Base-by-base conservation (phyloP, 495 filamentous ascomycete species). In the Hypoxylon fuscum region DNA sequence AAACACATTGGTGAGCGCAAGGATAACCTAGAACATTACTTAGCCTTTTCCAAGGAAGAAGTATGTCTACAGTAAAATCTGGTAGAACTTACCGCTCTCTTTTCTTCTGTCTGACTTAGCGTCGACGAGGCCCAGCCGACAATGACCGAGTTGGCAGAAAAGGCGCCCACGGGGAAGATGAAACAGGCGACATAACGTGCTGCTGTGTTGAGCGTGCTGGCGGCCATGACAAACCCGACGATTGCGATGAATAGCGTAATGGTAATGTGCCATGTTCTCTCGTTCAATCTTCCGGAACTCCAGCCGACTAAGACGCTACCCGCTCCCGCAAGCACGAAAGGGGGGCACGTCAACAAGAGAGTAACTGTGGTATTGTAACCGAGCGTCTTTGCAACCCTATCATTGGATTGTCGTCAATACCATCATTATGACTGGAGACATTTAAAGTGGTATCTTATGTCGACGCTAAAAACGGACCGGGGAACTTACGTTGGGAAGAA, bases 251-350 rank as follows among this genome's bases (percentile, higher is more conserved):
- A 45, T 47, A 72, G 68, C 14, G 66, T 60, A 4, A 34, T 43
- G 17, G 76, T 77, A 62, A 83, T 81, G 58, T 82, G 77, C 77
- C 76, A 80, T 0, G 77, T 78, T 6, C 77, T 70, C 66, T 83
- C 79, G 53, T 80, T 78, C 41, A 69, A 64, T 29, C 60, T 66
- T 0, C 75, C 80, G 5, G 75, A 78, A 14, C 65, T 72, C 71
- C 70, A 77, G 23, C 71, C 72, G 17, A 74, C 68, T 17, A 65
- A 20, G 38, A 78, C 62, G 21, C 68, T 67, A 9, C 76, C 56
- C 46, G 62, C 46, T 15, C 77, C 77, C 1, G 77, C 72, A 17
- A 80, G 52, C 0, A 81, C 41, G 42, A 77, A 81, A 21, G 78
- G 79, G 2, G 79, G 79, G 29, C 72, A 77, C 0, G 78, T 77